Conservation (phyloP, 345 rosid species). For the Acer campestre region DNA sequence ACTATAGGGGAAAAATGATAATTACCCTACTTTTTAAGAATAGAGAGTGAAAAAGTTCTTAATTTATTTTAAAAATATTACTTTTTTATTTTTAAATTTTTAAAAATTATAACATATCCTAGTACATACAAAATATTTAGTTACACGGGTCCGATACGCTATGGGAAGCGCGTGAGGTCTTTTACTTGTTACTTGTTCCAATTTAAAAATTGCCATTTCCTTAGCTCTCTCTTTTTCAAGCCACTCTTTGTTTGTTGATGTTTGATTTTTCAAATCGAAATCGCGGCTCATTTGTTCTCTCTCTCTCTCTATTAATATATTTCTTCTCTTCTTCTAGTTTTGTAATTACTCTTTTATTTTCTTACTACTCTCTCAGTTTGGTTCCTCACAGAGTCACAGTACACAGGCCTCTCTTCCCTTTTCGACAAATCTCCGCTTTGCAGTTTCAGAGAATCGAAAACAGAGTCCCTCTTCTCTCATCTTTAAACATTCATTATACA, state of each 20-base stretch:
- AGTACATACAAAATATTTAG: neutral
- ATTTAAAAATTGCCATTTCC: neutral
- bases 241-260: neutral
- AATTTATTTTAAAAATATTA: too few relatives aligned
- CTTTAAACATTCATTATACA: neutral
- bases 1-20: too few relatives aligned
- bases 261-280: slow-evolving; percentile 20
- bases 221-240: slow-evolving; percentile 5
- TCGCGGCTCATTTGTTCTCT: slow-evolving; percentile 18
- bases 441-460: slow-evolving; percentile 11
- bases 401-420: neutral
- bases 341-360: neutral
- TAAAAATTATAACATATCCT: too few relatives aligned
- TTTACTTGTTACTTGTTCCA: slow-evolving; percentile 11
- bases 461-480: neutral
- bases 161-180: neutral
- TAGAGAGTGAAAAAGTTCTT: too few relatives aligned
- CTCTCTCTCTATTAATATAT: neutral
- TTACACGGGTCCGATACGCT: neutral
- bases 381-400: neutral
- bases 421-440: slow-evolving; percentile 12
- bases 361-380: neutral
- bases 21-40: too few relatives aligned
- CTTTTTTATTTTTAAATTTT: too few relatives aligned
- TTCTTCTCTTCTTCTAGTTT: neutral